Conservation (phyloP, 768 basidiomycete genomes). For the Termitomyces sp. region DNA sequence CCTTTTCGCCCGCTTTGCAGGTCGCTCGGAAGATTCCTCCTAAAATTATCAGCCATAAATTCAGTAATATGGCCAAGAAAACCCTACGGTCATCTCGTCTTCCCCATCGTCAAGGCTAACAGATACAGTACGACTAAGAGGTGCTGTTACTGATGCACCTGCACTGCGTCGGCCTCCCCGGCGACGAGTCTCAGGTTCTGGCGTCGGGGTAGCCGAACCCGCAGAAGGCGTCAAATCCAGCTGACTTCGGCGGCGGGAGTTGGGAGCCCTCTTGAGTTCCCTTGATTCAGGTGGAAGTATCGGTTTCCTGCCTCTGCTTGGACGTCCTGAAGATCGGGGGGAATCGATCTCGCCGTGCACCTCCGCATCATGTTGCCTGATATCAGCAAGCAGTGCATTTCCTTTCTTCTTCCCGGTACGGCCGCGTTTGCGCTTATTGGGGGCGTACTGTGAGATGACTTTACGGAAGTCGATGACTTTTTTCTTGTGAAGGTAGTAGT, state of each 20-base stretch:
- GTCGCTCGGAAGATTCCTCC: conserved; percentile 27
- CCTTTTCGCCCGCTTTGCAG: conserved; percentile 34
- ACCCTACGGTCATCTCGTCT: conserved; percentile 17
- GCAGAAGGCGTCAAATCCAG: conserved; percentile 45
- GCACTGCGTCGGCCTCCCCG: conserved; percentile 18
- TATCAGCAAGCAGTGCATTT: conserved; percentile 76
- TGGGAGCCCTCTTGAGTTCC: conserved; percentile 26
- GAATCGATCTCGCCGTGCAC: conserved; percentile 32
- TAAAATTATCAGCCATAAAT: conserved; percentile 7
- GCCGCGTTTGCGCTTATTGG: conserved; percentile 59
- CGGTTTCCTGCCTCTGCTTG: conserved; percentile 37
- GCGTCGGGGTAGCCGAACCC: conserved; percentile 48
- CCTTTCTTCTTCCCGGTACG: conserved; percentile 72
- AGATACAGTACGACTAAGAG: conserved; percentile 16
- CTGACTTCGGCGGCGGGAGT: conserved; percentile 37
- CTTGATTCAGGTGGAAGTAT: conserved; percentile 16
- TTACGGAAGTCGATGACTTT: conserved; percentile 79
- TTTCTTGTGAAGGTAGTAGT: conserved; percentile 95
- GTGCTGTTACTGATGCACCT: conserved; percentile 1
- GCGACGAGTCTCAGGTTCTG: conserved; percentile 49
- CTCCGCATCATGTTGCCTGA: conserved; percentile 68
- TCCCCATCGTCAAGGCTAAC: conserved; percentile 17
- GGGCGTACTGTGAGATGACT: conserved; percentile 60
- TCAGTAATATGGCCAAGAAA: background rate
- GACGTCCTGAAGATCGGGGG: conserved; percentile 28